A percentile compares a stretch with the other conserved stretches of the same genome.
Evolutionary conservation across 352 stramenopile genomes (phyloP).

Genomic region (Phytophthora citrophthora): DNA sequence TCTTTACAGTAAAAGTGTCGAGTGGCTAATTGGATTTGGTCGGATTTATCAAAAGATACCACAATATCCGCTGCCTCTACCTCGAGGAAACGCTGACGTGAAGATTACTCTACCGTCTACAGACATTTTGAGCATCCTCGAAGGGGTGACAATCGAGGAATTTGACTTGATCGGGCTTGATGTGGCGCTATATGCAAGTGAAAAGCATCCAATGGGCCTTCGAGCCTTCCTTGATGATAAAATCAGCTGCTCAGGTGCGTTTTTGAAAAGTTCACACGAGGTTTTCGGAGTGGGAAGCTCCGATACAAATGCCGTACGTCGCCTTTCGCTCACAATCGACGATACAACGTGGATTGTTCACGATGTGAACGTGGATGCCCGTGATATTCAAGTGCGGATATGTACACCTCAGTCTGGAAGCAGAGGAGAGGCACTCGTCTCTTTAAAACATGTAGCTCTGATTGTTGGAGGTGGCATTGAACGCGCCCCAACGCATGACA

Average conservation of each 20-base stretch:
- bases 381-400: constrained; percentile 68
- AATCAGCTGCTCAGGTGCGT: constrained; percentile 50
- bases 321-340: constrained; percentile 31
- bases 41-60: constrained; percentile 52
- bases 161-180: constrained; percentile 74
- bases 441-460: constrained; percentile 56
- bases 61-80: constrained; percentile 33
- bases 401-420: constrained; percentile 72
- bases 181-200: constrained; percentile 72
- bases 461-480: constrained; percentile 54
- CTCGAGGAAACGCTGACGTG: not conserved
- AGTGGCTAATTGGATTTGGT: constrained; percentile 74
- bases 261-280: constrained; percentile 39
- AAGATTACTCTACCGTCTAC: constrained; percentile 4
- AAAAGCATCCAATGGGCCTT: constrained; percentile 67
- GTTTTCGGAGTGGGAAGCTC: constrained; percentile 19
- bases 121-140: constrained; percentile 39
- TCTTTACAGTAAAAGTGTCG: constrained; percentile 77
- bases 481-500: constrained; percentile 35
- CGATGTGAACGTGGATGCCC: constrained; percentile 51
- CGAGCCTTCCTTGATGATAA: constrained; percentile 75
- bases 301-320: constrained; percentile 13
- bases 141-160: constrained; percentile 55
- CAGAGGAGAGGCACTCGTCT: constrained; percentile 67
- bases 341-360: constrained; percentile 48